Percentiles rank a stretch among this genome's conserved stretches.
phyloP scores from a whole-genome alignment of 306 rosid genomes.

The Rosa multiflora region DNA sequence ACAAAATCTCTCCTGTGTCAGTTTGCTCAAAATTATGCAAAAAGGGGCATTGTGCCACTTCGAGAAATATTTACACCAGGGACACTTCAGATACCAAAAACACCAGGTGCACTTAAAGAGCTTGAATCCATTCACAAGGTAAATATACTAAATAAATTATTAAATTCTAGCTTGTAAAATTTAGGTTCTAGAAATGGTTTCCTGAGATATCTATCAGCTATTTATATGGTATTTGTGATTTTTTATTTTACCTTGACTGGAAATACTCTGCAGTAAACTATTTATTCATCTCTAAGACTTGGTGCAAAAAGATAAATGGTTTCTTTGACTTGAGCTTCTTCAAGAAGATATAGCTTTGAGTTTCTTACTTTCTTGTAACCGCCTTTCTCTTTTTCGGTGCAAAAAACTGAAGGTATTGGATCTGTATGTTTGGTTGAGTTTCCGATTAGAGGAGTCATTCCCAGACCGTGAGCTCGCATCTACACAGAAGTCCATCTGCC shows the following conservation, averaged over 20 bases:
- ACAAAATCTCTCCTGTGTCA: too few species aligned
- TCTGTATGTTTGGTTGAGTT: conserved; percentile 95
- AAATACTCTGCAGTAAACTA: neutral
- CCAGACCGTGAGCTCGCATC: conserved; percentile 77
- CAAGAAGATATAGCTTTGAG: neutral
- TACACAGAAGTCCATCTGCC: conserved; percentile 81
- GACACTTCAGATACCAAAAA: conserved; percentile 67
- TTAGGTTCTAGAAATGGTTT: neutral
- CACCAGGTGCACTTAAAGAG: conserved; percentile 70
- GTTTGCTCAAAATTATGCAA: too few species aligned
- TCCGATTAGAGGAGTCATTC: conserved; percentile 77
- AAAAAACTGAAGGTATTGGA: conserved; percentile 77
- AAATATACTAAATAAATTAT: conserved; percentile 1
- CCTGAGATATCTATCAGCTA: neutral
- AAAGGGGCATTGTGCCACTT: too few species aligned
- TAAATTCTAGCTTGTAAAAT: neutral
- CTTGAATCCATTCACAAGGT: conserved; percentile 99
- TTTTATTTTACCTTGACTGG: neutral
- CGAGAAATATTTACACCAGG: conserved; percentile 91
- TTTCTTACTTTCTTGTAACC: conserved; percentile 3
- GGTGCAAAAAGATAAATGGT: neutral
- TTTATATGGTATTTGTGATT: too few species aligned
- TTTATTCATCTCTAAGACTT: neutral
- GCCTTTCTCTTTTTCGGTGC: conserved; percentile 23
- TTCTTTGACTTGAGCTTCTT: neutral